These are phyloP conservation scores for Sesbania bispinosa DNA, from an alignment of 306 rosid genomes.

Conservation along the genomic window DNA sequence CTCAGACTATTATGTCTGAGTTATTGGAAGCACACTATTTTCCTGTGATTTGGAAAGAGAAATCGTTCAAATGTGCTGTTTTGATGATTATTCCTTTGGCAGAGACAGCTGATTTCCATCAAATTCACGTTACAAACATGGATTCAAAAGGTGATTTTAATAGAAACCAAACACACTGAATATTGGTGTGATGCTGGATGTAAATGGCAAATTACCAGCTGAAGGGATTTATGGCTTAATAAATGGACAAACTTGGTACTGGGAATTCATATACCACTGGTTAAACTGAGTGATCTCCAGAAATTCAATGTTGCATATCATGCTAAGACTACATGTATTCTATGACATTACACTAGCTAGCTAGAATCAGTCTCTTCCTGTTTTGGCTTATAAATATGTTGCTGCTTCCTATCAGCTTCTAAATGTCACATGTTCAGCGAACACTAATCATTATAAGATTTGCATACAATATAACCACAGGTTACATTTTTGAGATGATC, in stretches of 20 bases:
- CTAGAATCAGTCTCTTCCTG: too few relatives aligned
- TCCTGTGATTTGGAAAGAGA: slow-evolving; percentile 37
- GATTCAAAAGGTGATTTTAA: too few relatives aligned
- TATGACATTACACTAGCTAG: not conserved
- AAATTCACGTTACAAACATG: too few relatives aligned
- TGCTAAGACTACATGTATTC: not conserved
- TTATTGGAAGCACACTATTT: slow-evolving; percentile 22
- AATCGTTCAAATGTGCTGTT: too few relatives aligned
- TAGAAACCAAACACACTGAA: too few relatives aligned
- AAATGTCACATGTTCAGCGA: not conserved
- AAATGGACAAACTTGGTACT: too few relatives aligned
- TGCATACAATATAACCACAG: not conserved
- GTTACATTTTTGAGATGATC: not conserved
- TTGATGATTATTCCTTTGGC: too few relatives aligned
- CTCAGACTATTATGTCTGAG: slow-evolving; percentile 10
- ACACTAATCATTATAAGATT: not conserved
- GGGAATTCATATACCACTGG: too few relatives aligned
- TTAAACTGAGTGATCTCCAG: not conserved
- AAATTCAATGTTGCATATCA: not conserved
- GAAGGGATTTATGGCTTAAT: too few relatives aligned
- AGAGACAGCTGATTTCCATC: too few relatives aligned
- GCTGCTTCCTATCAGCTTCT: not conserved
- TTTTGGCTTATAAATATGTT: not conserved
- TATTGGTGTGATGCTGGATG: too few relatives aligned
- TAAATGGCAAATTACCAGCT: too few relatives aligned